Evolutionary conservation across 2,329 filamentous ascomycete species (phyloP).

Genomic region (Trichoderma arundinaceum): DNA sequence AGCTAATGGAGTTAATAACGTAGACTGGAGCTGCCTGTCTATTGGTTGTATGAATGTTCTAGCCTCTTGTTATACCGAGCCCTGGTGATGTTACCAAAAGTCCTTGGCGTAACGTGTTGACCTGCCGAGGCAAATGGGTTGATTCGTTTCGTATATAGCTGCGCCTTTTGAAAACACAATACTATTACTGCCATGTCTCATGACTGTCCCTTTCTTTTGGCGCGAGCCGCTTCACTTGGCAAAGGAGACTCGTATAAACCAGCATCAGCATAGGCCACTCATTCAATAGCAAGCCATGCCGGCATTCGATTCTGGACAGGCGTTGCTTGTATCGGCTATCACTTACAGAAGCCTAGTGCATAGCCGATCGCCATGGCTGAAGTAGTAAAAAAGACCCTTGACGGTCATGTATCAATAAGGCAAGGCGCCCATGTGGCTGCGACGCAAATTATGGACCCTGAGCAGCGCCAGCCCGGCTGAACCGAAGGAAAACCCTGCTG

Average conservation of each 20-base stretch:
- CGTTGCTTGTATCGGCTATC: conserved; percentile 11
- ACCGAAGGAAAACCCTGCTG: conserved; percentile 20
- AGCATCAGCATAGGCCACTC: neutral
- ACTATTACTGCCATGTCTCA: neutral
- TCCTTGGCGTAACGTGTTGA: conserved; percentile 2
- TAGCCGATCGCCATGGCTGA: conserved; percentile 18
- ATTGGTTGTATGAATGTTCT: neutral
- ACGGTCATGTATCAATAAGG: conserved; percentile 10
- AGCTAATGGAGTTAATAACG: neutral
- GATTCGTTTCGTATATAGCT: neutral
- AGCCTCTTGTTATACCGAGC: conserved; percentile 12
- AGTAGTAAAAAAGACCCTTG: conserved; percentile 6
- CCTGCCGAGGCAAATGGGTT: conserved; percentile 6
- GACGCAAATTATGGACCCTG: conserved; percentile 19
- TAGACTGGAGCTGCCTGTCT: neutral
- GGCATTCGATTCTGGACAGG: neutral
- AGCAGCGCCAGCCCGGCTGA: conserved; percentile 10
- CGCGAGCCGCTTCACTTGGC: neutral
- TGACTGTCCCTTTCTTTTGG: neutral
- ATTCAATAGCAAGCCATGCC: neutral
- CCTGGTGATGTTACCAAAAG: too few species aligned
- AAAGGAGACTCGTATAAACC: conserved; percentile 9
- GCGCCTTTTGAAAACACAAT: neutral
- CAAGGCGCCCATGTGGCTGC: conserved; percentile 18
- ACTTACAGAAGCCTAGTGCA: neutral